Evolutionary conservation across 495 filamentous ascomycete genomes (phyloP), one percentile per base, ranked within the genome.

Genomic region (Trichocladium antarcticum): DNA sequence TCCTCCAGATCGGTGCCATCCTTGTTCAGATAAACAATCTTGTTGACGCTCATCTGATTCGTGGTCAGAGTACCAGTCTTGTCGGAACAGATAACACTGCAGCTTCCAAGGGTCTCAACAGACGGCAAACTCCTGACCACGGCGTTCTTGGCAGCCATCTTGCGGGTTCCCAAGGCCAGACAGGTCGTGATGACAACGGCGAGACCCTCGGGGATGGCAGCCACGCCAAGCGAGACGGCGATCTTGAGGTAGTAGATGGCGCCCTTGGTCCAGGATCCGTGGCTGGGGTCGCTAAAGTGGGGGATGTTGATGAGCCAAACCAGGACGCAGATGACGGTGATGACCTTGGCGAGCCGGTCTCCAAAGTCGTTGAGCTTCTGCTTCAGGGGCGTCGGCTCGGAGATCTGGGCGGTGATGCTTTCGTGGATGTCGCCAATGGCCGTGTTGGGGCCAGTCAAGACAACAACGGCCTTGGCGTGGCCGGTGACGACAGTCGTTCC

Each of bases 161-260:
- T 96, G 42, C 90, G 81, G 14, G 93, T 97, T 49, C 92, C 92
- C 20, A 98, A 74, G 53, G 92, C 92, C 43, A 98, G 71, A 63
- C 93, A 97, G 29, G 93, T 96, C 35, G 92, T 98, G 56, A 98
- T 97, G 49, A 98, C 93, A 41, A 96, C 93, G 31, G 92, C 92
- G 28, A 98, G 75, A 61, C 92, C 92, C 71, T 98, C 92, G 1
- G 92, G 92, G 62, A 98, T 98, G 47, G 93, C 93, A 22, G 93
- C 93, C 27, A 99, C 93, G 60, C 93, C 93, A 27, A 99, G 83
- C 27, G 93, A 99, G 41, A 99, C 93, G 27, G 93, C 93, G 65
- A 99, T 99, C 78, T 99, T 99, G 54, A 99, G 78, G 67, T 99
- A 99, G 74, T 99, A 99, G 56, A 99, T 97, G 43, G 93, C 93